Conservation (phyloP, 1,284 basidiomycete species). For the Moesziomyces sp. region DNA sequence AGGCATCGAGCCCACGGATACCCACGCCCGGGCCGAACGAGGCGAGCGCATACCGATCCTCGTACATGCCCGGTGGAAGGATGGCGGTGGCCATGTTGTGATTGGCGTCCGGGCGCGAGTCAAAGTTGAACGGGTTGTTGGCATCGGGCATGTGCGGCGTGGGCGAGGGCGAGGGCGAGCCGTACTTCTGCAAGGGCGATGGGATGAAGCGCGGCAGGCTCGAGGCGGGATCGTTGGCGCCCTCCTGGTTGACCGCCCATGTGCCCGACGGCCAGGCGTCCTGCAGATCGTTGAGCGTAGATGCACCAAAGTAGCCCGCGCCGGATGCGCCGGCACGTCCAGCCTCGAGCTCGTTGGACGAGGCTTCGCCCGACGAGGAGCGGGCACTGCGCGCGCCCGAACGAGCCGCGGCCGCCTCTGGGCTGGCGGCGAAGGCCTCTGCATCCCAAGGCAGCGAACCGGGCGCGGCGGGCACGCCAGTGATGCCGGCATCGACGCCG, state of each 20-base stretch:
- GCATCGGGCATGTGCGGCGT: constrained; percentile 16
- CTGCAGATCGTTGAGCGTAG: constrained; percentile 42
- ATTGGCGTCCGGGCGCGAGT: constrained; percentile 14
- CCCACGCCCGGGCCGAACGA: constrained; percentile 56
- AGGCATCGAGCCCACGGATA: constrained; percentile 51
- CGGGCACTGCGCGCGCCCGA: constrained; percentile 23
- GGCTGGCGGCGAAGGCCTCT: constrained; percentile 35
- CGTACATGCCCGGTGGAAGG: constrained; percentile 51
- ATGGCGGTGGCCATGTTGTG: constrained; percentile 30
- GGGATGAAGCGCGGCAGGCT: constrained; percentile 39
- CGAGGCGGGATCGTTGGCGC: constrained; percentile 22
- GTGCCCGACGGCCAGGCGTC: constrained; percentile 44
- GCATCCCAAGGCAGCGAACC: constrained; percentile 41
- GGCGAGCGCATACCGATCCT: constrained; percentile 45
- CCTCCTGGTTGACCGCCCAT: constrained; percentile 42
- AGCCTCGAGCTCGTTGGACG: constrained; percentile 35
- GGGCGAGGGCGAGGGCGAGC: constrained; percentile 28
- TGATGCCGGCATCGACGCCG: constrained; percentile 33
- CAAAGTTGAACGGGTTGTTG: constrained; percentile 31
- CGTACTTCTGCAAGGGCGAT: constrained; percentile 39
- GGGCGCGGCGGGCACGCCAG: constrained; percentile 17
- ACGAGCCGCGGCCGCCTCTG: constrained; percentile 16
- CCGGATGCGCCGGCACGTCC: constrained; percentile 5
- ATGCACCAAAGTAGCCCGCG: constrained; percentile 30
- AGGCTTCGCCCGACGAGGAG: constrained; percentile 32